Percentiles rank a stretch among this genome's conserved stretches.
Conservation (phyloP, 2,329 filamentous ascomycete species). For the Parascedosporium putredinis region DNA sequence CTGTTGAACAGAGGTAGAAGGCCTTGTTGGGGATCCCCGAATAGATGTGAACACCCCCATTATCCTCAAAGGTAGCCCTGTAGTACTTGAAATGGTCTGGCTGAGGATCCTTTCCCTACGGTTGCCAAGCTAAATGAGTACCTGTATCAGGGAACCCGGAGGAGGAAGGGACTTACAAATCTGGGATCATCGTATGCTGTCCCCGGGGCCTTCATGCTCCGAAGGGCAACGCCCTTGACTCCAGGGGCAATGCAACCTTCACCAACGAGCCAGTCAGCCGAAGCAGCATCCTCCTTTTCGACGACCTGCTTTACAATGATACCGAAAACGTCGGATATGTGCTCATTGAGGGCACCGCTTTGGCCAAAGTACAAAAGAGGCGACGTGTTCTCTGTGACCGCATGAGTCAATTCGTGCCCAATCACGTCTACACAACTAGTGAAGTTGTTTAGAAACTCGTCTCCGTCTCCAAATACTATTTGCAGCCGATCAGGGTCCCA, state of each 20-base stretch:
- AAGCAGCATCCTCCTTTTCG: conserved; percentile 30
- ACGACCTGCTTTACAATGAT: conserved; percentile 46
- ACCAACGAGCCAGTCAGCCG: conserved; percentile 45
- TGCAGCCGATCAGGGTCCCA: conserved; percentile 38
- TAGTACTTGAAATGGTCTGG: conserved; percentile 36
- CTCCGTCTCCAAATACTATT: conserved; percentile 48
- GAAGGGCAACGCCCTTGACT: conserved; percentile 39
- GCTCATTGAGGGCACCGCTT: conserved; percentile 45
- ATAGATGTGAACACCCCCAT: conserved; percentile 27
- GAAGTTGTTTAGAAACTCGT: conserved; percentile 40
- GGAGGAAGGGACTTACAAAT: conserved; percentile 26
- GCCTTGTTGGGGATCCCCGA: conserved; percentile 8
- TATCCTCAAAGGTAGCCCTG: conserved; percentile 29
- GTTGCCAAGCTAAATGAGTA: background rate
- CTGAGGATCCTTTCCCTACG: conserved; percentile 42
- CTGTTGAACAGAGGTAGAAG: conserved; percentile 1
- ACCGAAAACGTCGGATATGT: conserved; percentile 45
- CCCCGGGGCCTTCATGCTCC: conserved; percentile 43
- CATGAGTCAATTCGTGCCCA: conserved; percentile 47
- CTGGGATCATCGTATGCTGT: conserved; percentile 41
- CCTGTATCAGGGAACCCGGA: background rate
- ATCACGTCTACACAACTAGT: conserved; percentile 44
- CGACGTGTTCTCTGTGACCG: conserved; percentile 38
- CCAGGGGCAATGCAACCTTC: conserved; percentile 40
- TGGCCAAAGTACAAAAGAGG: conserved; percentile 40